Conservation (phyloP, 1,284 basidiomycete genomes). For the Cerioporus squamosus region DNA sequence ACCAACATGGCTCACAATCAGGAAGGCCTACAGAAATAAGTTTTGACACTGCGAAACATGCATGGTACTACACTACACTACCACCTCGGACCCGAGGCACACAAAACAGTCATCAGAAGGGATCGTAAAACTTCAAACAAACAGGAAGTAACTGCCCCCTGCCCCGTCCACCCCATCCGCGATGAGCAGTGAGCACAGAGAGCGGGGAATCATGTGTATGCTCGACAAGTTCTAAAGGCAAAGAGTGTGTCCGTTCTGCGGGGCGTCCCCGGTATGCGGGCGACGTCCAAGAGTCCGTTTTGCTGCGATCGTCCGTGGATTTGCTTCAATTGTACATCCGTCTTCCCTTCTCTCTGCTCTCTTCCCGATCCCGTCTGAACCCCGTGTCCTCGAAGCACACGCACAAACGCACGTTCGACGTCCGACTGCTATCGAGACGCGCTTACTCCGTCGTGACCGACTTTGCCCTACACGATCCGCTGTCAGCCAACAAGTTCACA, state of each 20-base stretch:
- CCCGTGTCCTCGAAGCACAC: neutral
- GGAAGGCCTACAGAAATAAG: too few relatives aligned
- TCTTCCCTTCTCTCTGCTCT: neutral
- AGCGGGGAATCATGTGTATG: too few relatives aligned
- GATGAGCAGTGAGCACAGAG: too few relatives aligned
- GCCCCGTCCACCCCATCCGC: too few relatives aligned
- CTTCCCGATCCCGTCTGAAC: neutral
- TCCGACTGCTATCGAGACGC: neutral
- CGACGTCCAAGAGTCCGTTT: constrained; percentile 17
- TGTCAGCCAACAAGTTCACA: neutral
- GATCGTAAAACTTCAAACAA: too few relatives aligned
- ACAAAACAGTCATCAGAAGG: too few relatives aligned
- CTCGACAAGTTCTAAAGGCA: neutral
- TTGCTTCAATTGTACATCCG: constrained; percentile 15
- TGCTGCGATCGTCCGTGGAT: constrained; percentile 24
- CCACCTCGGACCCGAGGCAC: too few relatives aligned
- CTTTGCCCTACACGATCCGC: constrained; percentile 62
- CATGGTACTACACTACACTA: too few relatives aligned
- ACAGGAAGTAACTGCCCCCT: too few relatives aligned
- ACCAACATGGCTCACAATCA: too few relatives aligned
- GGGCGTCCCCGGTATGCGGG: neutral
- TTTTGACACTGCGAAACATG: too few relatives aligned
- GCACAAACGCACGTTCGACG: constrained; percentile 3
- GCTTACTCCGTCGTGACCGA: constrained; percentile 83
- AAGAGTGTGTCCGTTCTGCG: constrained; percentile 5